Conservation (phyloP, 176 grass and related monocot genomes). For the Melocanna baccifera region DNA sequence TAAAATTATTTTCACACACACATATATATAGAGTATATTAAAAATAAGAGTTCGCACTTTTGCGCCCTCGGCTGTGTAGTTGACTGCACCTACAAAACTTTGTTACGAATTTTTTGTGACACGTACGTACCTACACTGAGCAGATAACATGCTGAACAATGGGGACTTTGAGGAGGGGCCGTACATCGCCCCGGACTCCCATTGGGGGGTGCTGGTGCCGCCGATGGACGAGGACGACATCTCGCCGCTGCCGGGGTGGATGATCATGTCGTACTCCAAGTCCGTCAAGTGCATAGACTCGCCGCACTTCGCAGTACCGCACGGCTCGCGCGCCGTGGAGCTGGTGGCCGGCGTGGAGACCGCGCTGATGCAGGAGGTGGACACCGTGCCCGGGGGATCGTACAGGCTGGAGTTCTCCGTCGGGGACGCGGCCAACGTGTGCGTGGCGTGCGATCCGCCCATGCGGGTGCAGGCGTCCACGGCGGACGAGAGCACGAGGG, state of each 20-base stretch:
- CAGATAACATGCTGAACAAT: conserved; percentile 41
- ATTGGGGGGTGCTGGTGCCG: conserved; percentile 56
- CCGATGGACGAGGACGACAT: conserved; percentile 38
- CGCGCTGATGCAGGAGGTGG: conserved; percentile 52
- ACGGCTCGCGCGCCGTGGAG: conserved; percentile 43
- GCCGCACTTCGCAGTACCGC: conserved; percentile 43
- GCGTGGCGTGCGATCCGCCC: conserved; percentile 17
- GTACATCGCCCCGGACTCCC: conserved; percentile 28
- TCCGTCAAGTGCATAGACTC: conserved; percentile 45
- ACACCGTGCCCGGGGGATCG: conserved; percentile 25
- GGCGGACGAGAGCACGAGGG: background rate
- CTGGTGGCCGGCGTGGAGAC: conserved; percentile 52
- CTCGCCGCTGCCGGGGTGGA: conserved; percentile 55
- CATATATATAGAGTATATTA: no score
- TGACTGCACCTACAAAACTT: background rate
- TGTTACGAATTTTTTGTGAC: background rate
- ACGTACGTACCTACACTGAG: no score
- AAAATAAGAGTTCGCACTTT: no score
- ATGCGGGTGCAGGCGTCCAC: conserved; percentile 47
- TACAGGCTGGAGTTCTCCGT: conserved; percentile 55
- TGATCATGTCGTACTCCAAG: conserved; percentile 57
- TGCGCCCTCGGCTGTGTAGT: no score
- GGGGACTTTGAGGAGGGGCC: conserved; percentile 59
- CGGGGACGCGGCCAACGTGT: conserved; percentile 51
- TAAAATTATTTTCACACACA: no score